phyloP scores from a whole-genome alignment of 352 stramenopile genomes.

The Elongisporangium senticosum region DNA sequence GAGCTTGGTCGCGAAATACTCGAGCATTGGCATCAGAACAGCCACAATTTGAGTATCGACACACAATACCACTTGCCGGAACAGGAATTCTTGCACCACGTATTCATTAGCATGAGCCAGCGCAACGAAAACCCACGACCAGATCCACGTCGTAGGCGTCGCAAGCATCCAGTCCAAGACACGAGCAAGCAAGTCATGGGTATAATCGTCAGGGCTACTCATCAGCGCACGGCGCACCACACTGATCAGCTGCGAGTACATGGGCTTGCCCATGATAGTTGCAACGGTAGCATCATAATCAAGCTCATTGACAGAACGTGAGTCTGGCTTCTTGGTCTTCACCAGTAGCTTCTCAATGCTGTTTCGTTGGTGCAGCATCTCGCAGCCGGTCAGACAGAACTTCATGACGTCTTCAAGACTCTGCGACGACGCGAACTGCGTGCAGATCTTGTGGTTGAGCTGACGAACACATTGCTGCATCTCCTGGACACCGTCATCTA shows the following conservation, averaged over 20 bases:
- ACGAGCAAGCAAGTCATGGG: constrained; percentile 17
- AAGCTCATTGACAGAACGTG: not conserved
- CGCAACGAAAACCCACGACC: constrained; percentile 46
- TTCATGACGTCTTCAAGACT: constrained; percentile 37
- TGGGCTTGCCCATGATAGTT: constrained; percentile 29
- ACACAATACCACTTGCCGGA: constrained; percentile 23
- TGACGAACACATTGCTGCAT: constrained; percentile 28
- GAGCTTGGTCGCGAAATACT: constrained; percentile 31
- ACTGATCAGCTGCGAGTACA: constrained; percentile 38
- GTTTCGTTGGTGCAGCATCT: constrained; percentile 36
- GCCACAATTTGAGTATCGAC: not conserved
- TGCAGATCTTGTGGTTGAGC: constrained; percentile 31
- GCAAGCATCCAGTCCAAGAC: constrained; percentile 48
- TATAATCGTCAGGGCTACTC: constrained; percentile 15
- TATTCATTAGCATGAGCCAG: constrained; percentile 42
- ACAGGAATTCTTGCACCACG: constrained; percentile 38
- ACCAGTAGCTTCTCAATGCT: constrained; percentile 22
- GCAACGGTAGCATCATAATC: constrained; percentile 32
- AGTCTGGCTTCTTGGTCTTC: constrained; percentile 3
- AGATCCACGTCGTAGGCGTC: constrained; percentile 17
- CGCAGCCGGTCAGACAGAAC: constrained; percentile 35
- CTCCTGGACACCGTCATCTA: constrained; percentile 10
- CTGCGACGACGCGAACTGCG: constrained; percentile 19
- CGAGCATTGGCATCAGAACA: constrained; percentile 25
- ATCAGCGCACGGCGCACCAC: constrained; percentile 37